These are phyloP conservation scores for Dryadomyces sulphureus DNA, from an alignment of 2,329 filamentous ascomycete species.

Conservation along the genomic window DNA sequence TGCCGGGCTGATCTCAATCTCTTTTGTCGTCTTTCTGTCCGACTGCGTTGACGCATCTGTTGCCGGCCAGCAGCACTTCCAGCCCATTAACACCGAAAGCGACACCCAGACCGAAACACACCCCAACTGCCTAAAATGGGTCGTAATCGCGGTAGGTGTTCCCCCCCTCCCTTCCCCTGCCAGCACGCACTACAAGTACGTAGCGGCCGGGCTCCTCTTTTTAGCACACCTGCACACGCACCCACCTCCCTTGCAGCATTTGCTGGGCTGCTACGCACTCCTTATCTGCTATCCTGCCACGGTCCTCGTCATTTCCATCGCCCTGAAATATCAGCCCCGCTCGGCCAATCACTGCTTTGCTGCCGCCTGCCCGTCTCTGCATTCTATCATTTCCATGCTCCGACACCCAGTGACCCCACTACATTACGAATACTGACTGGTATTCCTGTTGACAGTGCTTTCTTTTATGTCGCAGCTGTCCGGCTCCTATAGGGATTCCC, in stretches of 20 bases:
- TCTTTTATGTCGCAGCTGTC: constrained; percentile 82
- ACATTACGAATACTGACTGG: constrained; percentile 1
- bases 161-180: constrained; percentile 5
- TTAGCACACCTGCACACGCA: not conserved
- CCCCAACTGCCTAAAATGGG: constrained; percentile 26
- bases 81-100: too few species aligned
- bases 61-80: not conserved
- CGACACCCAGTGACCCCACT: not conserved
- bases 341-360: not conserved
- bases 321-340: not conserved
- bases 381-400: not conserved
- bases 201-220: not conserved
- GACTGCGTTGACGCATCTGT: not conserved
- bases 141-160: constrained; percentile 38
- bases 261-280: not conserved
- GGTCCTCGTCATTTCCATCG: not conserved
- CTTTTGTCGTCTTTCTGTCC: not conserved
- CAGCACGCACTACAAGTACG: not conserved
- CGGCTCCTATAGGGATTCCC: constrained; percentile 27
- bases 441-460: constrained; percentile 44
- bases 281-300: not conserved
- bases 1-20: not conserved
- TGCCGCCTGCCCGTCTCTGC: not conserved
- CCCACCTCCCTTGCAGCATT: not conserved
- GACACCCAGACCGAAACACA: not conserved